Evolutionary conservation across 1,284 basidiomycete genomes (phyloP).

Genomic region (Xerocomus amazonicus): DNA sequence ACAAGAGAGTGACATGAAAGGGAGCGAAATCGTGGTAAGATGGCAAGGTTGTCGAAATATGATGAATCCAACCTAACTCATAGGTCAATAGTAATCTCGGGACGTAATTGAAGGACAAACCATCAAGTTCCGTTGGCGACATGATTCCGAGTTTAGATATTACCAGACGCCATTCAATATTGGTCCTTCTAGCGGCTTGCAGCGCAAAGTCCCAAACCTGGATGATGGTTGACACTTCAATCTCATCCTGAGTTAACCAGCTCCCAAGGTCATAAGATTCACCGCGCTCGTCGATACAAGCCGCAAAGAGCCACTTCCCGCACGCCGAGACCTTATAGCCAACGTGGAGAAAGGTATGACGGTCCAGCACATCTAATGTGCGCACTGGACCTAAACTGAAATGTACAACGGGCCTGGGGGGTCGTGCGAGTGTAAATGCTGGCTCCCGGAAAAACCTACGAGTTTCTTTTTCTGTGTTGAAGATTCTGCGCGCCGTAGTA

Average conservation of each 20-base stretch:
- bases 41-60: conserved; percentile 41
- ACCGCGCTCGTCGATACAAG: conserved; percentile 74
- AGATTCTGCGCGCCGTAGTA: conserved; percentile 50
- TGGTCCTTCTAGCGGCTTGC: conserved; percentile 56
- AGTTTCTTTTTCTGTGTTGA: conserved; percentile 39
- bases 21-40: conserved; percentile 38
- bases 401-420: conserved; percentile 41
- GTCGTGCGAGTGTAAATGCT: conserved; percentile 58
- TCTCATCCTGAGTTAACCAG: conserved; percentile 54
- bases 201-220: conserved; percentile 68
- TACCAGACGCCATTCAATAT: conserved; percentile 76
- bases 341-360: conserved; percentile 70
- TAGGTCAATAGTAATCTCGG: conserved; percentile 4
- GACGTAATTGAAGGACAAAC: conserved; percentile 40
- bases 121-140: conserved; percentile 55
- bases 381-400: conserved; percentile 44
- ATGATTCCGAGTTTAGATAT: conserved; percentile 65
- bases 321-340: conserved; percentile 64
- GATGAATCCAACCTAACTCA: conserved; percentile 58
- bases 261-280: conserved; percentile 65
- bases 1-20: conserved; percentile 54
- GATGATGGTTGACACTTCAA: conserved; percentile 42
- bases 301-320: conserved; percentile 70
- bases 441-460: conserved; percentile 59
- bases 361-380: conserved; percentile 65